Base-by-base conservation (phyloP, 768 basidiomycete genomes). In the Pholiota conissans region DNA sequence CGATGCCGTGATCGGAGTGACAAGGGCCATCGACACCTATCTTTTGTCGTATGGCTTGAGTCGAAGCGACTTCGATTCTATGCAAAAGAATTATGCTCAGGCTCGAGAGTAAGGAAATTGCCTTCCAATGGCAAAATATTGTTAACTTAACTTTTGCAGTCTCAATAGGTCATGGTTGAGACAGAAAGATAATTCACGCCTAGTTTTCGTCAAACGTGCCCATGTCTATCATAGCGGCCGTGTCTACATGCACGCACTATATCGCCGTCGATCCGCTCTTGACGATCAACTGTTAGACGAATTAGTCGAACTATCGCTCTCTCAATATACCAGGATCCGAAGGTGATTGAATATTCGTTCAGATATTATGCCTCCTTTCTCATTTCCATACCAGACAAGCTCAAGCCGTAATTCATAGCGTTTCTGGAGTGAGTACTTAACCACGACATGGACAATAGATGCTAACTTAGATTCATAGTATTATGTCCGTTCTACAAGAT, bases 171-270 rank as follows among this genome's bases (percentile, higher is more conserved):
- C 83, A 55, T 91, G 86, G 81, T 62, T 80, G 10, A 82, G 80
- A 62, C 93, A 94, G 73, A 87, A 86, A 66, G 81, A 86, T 55
- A 92, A 89, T 68, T 84, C 87, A 2, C 82, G 93, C 7, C 71
- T 88, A 26, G 84, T 90, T 8, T 86, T 87, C 68, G 69, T 91
- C 47, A 91, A 90, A 67, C 83, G 91, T 14, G 90, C 90, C 3
- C 88, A 91, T 62, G 77, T 89, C 8, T 92, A 91, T 70, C 89
- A 91, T 60, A 85, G 82, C 48, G 84, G 84, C 7, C 84, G 91
- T 27, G 74, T 91, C 32, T 90, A 90, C 66, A 85, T 91, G 80
- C 86, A 91, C 61, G 80, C 88, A 1, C 67, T 91, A 49, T 90
- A 89, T 69, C 87, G 91, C 45, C 78, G 82, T 39, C 84, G 92